Percentiles rank a stretch among this genome's conserved stretches.
These are phyloP conservation scores for Pseudomonodictys pantanalensis DNA, from an alignment of 495 filamentous ascomycete species.

Conservation along the genomic window DNA sequence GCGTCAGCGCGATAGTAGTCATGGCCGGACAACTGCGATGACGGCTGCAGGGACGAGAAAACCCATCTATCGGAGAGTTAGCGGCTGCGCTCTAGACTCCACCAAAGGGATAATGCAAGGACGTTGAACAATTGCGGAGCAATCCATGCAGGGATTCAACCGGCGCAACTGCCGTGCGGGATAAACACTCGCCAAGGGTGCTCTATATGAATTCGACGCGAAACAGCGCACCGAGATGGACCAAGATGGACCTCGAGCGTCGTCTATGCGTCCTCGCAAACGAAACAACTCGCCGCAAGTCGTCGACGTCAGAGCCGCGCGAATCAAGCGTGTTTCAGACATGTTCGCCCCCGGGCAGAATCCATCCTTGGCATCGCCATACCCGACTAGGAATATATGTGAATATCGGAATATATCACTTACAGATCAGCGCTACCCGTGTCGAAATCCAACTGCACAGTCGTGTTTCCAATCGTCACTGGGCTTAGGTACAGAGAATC, in stretches of 20 bases:
- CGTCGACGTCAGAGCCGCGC: neutral
- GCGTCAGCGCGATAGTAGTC: constrained; percentile 55
- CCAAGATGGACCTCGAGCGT: too few species aligned
- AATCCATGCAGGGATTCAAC: neutral
- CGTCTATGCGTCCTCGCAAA: neutral
- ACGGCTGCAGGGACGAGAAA: constrained; percentile 33
- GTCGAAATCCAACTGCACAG: constrained; percentile 67
- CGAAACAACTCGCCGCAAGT: neutral
- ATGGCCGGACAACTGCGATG: constrained; percentile 55
- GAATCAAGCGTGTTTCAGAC: neutral
- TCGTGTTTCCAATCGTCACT: constrained; percentile 62
- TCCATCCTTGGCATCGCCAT: too few species aligned
- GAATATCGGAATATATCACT: constrained; percentile 35
- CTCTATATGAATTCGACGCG: neutral
- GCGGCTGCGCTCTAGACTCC: neutral
- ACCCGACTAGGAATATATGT: neutral
- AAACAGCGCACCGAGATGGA: neutral
- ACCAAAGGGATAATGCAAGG: neutral
- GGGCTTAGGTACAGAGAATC: constrained; percentile 67
- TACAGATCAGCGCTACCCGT: constrained; percentile 76
- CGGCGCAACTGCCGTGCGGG: neutral
- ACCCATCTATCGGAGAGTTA: constrained; percentile 33
- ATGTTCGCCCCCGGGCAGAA: neutral
- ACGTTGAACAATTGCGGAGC: neutral
- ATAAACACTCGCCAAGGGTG: neutral